phyloP scores from a whole-genome alignment of 2,329 filamentous ascomycete genomes.

The Ploettnerulaceae sp. region DNA sequence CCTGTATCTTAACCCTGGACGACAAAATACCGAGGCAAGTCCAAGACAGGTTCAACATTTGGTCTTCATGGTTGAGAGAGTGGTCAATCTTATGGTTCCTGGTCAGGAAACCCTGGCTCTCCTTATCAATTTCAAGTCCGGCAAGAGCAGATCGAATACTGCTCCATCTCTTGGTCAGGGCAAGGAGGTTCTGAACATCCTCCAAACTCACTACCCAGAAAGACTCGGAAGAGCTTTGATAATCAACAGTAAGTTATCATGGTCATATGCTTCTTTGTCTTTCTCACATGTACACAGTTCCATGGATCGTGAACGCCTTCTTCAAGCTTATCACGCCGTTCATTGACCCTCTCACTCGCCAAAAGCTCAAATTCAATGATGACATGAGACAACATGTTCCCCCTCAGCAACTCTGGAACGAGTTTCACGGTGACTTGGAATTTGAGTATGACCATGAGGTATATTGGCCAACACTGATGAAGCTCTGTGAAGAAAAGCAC shows the following conservation, averaged over 20 bases:
- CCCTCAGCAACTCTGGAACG: constrained; percentile 73
- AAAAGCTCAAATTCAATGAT: constrained; percentile 98
- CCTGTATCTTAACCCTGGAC: constrained; percentile 81
- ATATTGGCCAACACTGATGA: constrained; percentile 85
- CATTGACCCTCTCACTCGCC: constrained; percentile 87
- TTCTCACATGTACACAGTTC: constrained; percentile 51
- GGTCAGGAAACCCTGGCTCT: constrained; percentile 83
- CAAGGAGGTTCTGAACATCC: constrained; percentile 78
- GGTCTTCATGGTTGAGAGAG: constrained; percentile 91
- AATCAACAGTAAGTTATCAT: constrained; percentile 64
- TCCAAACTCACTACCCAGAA: constrained; percentile 96
- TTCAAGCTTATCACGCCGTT: constrained; percentile 96
- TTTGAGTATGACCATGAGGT: constrained; percentile 85
- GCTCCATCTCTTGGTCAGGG: constrained; percentile 69
- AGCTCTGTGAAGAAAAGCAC: constrained; percentile 62
- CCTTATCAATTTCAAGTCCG: constrained; percentile 86
- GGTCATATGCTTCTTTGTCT: neutral
- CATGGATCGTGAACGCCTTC: constrained; percentile 87
- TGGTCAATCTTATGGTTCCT: constrained; percentile 80
- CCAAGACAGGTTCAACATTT: constrained; percentile 89
- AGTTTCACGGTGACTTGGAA: constrained; percentile 68
- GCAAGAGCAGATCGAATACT: constrained; percentile 67
- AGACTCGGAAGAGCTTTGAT: constrained; percentile 83
- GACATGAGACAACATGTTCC: constrained; percentile 80
- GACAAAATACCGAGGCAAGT: constrained; percentile 85